Evolutionary conservation across 2,329 filamentous ascomycete species (phyloP), one percentile per base, ranked within the genome.

Genomic region (Cladophialophora yegresii): DNA sequence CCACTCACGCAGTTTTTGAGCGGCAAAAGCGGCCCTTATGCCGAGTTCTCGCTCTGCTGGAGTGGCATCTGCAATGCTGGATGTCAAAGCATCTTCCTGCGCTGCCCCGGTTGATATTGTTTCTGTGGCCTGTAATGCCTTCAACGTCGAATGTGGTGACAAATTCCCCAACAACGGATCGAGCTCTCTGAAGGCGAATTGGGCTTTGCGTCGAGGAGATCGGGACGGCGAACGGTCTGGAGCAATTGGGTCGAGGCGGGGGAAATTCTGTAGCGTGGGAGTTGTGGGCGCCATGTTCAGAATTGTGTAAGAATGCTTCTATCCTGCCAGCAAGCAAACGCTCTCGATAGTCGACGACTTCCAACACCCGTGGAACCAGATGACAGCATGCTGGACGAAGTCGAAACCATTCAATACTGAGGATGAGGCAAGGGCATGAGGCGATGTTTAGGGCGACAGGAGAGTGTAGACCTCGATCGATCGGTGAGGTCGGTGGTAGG

Each of bases 1-100:
- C 86, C 86, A 88, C 69, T 80, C 76, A 69, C 82, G 80, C 65
- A 88, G 73, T 63, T 84, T 83, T 71, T 87, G 81, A 30, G 84
- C 85, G 28, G 82, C 82, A 71, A 84, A 78, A 30, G 85, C 85
- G 28, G 86, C 85, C 67, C 84, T 81, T 58, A 83, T 81, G 7
- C 84, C 86, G 66, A 87, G 76, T 32, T 84, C 83, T 69, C 84
- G 79, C 74, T 88, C 84, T 10, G 82, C 79, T 1, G 79, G 75
- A 2, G 85, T 85, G 10, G 84, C 83, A 63, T 79, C 78, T 2
- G 82, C 80, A 68, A 87, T 84, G 73, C 83, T 85, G 54, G 77
- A 76, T 32, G 75, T 72, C 16, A 82, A 73, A 32, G 77, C 73
- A 70, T 77, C 75, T 54, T 80, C 74, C 12, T 77, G 74, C 67